A percentile compares a stretch with the other conserved stretches of the same genome.
Conservation (phyloP, 352 stramenopile genomes). For the Phytophthora agathidicida region DNA sequence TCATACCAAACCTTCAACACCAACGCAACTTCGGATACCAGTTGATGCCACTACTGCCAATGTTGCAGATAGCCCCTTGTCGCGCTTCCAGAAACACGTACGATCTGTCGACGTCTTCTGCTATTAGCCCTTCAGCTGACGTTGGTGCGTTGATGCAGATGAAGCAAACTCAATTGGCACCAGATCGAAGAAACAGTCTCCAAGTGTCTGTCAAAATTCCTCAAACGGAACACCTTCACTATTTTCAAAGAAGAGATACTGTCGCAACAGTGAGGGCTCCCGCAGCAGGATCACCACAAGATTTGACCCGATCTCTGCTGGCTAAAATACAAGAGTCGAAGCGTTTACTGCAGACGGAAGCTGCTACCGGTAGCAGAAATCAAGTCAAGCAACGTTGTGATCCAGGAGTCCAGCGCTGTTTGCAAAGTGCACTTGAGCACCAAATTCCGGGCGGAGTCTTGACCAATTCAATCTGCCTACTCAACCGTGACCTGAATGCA, state of each 20-base stretch:
- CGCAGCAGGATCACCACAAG: background rate
- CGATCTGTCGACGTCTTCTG: background rate
- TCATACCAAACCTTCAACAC: background rate
- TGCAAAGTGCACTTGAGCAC: background rate
- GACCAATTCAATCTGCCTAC: background rate
- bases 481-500: background rate
- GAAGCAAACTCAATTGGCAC: conserved; percentile 1
- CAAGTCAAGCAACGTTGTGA: background rate
- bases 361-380: background rate
- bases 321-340: conserved; percentile 53
- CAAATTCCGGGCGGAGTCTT: background rate
- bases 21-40: background rate
- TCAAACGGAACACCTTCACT: no score
- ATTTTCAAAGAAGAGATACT: background rate
- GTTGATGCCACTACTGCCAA: background rate
- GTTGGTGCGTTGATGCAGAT: conserved; percentile 14
- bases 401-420: background rate
- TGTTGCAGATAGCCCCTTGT: conserved; percentile 43
- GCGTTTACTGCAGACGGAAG: conserved; percentile 11
- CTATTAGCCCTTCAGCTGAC: background rate
- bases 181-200: background rate
- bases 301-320: conserved; percentile 35
- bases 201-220: background rate
- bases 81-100: conserved; percentile 53
- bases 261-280: background rate